phyloP scores from a whole-genome alignment of 2,329 filamentous ascomycete genomes.

The Ceratocystis cubensis region DNA sequence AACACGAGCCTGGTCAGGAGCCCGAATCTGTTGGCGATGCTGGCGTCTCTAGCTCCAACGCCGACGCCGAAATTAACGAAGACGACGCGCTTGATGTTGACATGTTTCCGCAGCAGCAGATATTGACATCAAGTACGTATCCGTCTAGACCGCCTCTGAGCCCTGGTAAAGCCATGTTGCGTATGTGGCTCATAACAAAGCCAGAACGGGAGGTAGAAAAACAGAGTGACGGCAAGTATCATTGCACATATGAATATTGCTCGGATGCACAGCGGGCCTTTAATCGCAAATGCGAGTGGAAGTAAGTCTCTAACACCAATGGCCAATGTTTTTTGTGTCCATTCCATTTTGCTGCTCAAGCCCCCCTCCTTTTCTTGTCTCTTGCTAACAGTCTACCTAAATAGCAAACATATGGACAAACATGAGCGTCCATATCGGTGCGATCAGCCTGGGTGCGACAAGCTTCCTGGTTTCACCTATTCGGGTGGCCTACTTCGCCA shows the following conservation, averaged over 20 bases:
- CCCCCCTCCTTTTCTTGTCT: background rate
- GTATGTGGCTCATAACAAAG: constrained; percentile 45
- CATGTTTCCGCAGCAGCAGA: background rate
- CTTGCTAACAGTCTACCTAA: constrained; percentile 24
- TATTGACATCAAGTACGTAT: background rate
- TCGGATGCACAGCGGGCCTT: constrained; percentile 53
- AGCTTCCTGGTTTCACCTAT: constrained; percentile 88
- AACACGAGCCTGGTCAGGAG: no score
- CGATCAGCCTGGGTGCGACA: constrained; percentile 68
- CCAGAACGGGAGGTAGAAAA: constrained; percentile 45
- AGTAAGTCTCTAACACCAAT: constrained; percentile 46
- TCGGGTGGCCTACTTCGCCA: constrained; percentile 80
- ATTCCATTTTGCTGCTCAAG: background rate
- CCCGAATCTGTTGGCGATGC: background rate
- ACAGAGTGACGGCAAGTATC: constrained; percentile 61
- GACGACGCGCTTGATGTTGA: background rate
- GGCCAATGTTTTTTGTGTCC: background rate
- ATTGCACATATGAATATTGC: constrained; percentile 61
- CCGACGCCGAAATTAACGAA: background rate
- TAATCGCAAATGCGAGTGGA: constrained; percentile 82
- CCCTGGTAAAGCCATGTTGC: constrained; percentile 23
- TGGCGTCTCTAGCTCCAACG: background rate
- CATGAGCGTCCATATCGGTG: constrained; percentile 91
- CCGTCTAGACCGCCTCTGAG: constrained; percentile 4
- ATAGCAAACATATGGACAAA: constrained; percentile 95